Percentiles rank a stretch among this genome's conserved stretches.
These are phyloP conservation scores for Leishmania gerbilli DNA, from an alignment of 208 protist genomes.

Conservation along the genomic window DNA sequence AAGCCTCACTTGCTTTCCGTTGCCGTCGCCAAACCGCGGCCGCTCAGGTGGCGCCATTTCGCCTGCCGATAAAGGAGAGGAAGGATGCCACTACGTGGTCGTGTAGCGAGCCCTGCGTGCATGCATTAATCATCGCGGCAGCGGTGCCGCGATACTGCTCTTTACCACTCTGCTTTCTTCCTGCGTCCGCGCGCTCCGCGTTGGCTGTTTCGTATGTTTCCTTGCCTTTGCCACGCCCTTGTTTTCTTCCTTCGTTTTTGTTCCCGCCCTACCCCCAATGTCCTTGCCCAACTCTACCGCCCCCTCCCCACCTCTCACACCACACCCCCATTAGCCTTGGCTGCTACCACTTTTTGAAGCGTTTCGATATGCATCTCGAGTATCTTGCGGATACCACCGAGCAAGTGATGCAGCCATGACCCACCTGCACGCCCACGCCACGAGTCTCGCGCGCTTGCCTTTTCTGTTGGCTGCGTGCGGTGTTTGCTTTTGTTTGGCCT, in stretches of 20 bases:
- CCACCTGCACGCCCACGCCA: background rate
- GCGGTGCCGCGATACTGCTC: background rate
- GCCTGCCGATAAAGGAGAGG: background rate
- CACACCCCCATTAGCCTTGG: background rate
- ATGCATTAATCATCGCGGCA: background rate
- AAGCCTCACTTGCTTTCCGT: conserved; percentile 11
- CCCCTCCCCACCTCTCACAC: background rate
- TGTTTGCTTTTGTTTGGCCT: background rate
- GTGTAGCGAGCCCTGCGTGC: conserved; percentile 6
- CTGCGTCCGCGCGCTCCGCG: background rate
- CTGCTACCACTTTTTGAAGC: background rate
- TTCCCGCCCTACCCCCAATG: background rate
- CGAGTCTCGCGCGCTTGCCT: background rate
- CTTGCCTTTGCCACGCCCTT: background rate
- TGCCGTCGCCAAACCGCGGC: background rate
- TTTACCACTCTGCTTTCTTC: background rate
- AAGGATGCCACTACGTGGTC: conserved; percentile 7
- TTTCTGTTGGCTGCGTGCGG: background rate
- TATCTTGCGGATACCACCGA: background rate
- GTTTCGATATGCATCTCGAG: background rate
- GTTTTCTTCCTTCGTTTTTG: background rate
- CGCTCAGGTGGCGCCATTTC: background rate
- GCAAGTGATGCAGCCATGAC: background rate
- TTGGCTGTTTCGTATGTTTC: background rate
- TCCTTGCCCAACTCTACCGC: background rate